Conservation (phyloP, 2,329 filamentous ascomycete genomes). For the Paracoccidioides brasiliensis region DNA sequence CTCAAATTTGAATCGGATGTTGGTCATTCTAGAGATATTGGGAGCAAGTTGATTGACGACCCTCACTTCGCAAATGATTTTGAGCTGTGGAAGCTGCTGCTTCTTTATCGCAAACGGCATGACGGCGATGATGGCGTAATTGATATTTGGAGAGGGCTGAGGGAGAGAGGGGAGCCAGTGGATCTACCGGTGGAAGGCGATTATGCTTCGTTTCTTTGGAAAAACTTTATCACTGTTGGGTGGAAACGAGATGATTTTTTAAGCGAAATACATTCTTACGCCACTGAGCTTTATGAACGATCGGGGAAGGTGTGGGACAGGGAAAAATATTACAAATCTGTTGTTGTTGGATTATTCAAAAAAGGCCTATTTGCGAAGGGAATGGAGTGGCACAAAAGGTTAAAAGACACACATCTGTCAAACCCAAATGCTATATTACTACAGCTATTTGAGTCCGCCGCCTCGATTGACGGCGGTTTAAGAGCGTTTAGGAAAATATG, state of each 20-base stretch:
- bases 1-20: constrained; percentile 33
- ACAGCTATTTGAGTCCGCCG: constrained; percentile 18
- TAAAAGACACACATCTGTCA: constrained; percentile 23
- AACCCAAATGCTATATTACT: constrained; percentile 18
- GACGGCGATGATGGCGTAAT: constrained; percentile 31
- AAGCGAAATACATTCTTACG: constrained; percentile 23
- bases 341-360: constrained; percentile 23
- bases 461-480: constrained; percentile 16
- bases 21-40: constrained; percentile 22
- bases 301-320: constrained; percentile 27
- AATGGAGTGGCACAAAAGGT: constrained; percentile 24
- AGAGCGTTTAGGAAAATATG: constrained; percentile 32
- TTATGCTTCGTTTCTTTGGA: constrained; percentile 30
- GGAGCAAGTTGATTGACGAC: constrained; percentile 27
- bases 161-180: constrained; percentile 18
- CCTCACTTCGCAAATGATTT: constrained; percentile 22
- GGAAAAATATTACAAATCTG: constrained; percentile 23
- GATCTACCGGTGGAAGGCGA: constrained; percentile 25
- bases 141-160: constrained; percentile 30
- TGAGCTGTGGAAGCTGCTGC: constrained; percentile 32
- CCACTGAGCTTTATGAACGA: constrained; percentile 27
- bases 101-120: constrained; percentile 31
- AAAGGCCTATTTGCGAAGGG: constrained; percentile 17
- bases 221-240: constrained; percentile 26
- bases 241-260: constrained; percentile 23